Conservation (phyloP, 805 yeast species). For the Metschnikowia lunata region DNA sequence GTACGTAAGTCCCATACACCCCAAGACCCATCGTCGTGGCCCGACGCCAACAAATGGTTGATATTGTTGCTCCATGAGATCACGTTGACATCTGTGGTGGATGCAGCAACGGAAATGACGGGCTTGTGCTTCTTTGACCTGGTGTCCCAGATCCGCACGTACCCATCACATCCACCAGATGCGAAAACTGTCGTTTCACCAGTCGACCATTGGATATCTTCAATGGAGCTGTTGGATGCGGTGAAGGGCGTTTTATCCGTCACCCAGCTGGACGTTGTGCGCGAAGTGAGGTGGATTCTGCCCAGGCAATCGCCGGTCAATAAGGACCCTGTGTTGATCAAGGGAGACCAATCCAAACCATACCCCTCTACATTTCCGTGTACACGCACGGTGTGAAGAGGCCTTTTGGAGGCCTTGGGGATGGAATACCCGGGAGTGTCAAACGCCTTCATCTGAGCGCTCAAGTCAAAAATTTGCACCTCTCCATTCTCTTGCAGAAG, state of each 20-base stretch:
- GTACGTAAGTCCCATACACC: constrained; percentile 95
- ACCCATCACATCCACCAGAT: constrained; percentile 90
- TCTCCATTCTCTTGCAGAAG: constrained; percentile 89
- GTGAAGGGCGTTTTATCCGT: constrained; percentile 81
- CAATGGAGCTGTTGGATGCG: constrained; percentile 73
- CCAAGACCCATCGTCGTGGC: constrained; percentile 97
- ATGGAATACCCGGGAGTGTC: constrained; percentile 83
- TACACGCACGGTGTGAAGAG: constrained; percentile 71
- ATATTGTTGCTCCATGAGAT: constrained; percentile 92
- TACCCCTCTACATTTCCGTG: constrained; percentile 98
- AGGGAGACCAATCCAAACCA: constrained; percentile 95
- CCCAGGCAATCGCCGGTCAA: constrained; percentile 90
- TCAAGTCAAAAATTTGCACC: constrained; percentile 76
- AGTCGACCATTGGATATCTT: constrained; percentile 95
- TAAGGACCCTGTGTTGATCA: constrained; percentile 71
- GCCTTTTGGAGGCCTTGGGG: constrained; percentile 73
- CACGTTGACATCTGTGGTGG: constrained; percentile 83
- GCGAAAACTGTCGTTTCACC: constrained; percentile 92
- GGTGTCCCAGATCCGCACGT: constrained; percentile 93
- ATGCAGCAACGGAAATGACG: constrained; percentile 78
- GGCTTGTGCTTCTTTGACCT: constrained; percentile 90
- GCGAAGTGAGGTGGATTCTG: constrained; percentile 68
- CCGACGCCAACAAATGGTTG: constrained; percentile 84
- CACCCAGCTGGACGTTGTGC: constrained; percentile 75
- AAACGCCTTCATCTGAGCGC: constrained; percentile 75